Conservation (phyloP, 129 eudicot genomes). For the Lactuca saligna region DNA sequence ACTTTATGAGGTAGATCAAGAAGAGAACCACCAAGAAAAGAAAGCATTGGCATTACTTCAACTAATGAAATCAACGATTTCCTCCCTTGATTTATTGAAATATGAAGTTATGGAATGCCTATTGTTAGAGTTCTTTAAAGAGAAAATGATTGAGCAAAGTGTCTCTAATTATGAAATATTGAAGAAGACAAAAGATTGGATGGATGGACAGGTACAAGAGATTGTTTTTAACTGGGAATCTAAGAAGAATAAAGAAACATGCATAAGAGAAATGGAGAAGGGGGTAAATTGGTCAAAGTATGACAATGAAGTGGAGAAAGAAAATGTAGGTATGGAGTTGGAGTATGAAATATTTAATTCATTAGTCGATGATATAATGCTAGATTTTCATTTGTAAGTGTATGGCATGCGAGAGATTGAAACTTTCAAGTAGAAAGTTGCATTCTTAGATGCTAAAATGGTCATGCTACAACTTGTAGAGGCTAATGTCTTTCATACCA, state of each 20-base stretch:
- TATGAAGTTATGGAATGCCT: slow-evolving; percentile 41
- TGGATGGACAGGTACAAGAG: slow-evolving; percentile 40
- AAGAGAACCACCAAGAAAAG: slow-evolving; percentile 22
- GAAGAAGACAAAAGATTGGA: slow-evolving; percentile 54
- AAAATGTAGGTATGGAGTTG: slow-evolving; percentile 51
- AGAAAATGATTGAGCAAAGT: slow-evolving; percentile 24
- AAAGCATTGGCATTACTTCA: slow-evolving; percentile 49
- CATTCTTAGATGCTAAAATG: neutral
- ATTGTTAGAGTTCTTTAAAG: slow-evolving; percentile 53
- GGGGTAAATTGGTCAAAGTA: slow-evolving; percentile 44
- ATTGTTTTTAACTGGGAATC: slow-evolving; percentile 52
- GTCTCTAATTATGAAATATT: slow-evolving; percentile 29
- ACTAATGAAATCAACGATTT: slow-evolving; percentile 34
- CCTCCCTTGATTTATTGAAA: slow-evolving; percentile 30
- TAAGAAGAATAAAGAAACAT: slow-evolving; percentile 46
- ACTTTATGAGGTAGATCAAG: slow-evolving; percentile 26
- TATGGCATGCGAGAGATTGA: neutral
- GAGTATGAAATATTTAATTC: slow-evolving; percentile 50
- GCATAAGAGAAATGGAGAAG: slow-evolving; percentile 58
- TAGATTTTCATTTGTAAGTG: slow-evolving; percentile 21
- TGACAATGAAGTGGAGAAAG: slow-evolving; percentile 40
- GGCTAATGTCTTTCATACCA: neutral
- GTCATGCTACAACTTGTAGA: slow-evolving; percentile 27
- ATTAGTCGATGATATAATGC: slow-evolving; percentile 48
- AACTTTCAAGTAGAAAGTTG: slow-evolving; percentile 3